Conservation (phyloP, 257 asterid species). For the Anisodus acutangulus region DNA sequence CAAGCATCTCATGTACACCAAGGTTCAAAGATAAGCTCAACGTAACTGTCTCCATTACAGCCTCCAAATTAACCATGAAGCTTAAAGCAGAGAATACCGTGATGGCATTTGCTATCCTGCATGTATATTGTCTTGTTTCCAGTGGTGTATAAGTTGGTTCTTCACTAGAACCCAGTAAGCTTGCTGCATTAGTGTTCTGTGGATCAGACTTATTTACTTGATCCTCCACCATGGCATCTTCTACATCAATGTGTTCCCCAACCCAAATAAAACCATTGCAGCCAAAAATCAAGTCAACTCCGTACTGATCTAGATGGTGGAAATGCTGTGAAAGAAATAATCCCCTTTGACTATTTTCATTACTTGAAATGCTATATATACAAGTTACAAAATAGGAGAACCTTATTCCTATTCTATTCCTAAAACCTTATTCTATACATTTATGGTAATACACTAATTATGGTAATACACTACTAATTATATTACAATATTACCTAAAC, state of each 20-base stretch:
- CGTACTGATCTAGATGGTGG: conserved; percentile 74
- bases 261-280: conserved; percentile 93
- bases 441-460: too few species aligned
- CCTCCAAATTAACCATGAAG: conserved; percentile 67
- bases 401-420: too few species aligned
- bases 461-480: too few species aligned
- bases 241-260: conserved; percentile 81
- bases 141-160: conserved; percentile 59
- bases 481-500: too few species aligned
- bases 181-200: conserved; percentile 40
- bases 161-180: conserved; percentile 39
- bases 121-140: conserved; percentile 66
- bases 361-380: too few species aligned
- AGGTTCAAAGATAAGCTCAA: conserved; percentile 59
- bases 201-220: conserved; percentile 51
- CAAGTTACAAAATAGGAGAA: too few species aligned
- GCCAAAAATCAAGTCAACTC: conserved; percentile 84
- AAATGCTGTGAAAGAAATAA: too few species aligned
- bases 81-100: conserved; percentile 73
- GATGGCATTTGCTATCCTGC: conserved; percentile 82
- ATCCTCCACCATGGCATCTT: conserved; percentile 71
- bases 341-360: too few species aligned
- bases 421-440: too few species aligned
- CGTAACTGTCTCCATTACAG: conserved; percentile 53
- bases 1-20: conserved; percentile 84